Percentiles rank a stretch among this genome's conserved stretches.
Conservation (phyloP, 2,329 filamentous ascomycete genomes). For the Mycosphaerella arachidis region DNA sequence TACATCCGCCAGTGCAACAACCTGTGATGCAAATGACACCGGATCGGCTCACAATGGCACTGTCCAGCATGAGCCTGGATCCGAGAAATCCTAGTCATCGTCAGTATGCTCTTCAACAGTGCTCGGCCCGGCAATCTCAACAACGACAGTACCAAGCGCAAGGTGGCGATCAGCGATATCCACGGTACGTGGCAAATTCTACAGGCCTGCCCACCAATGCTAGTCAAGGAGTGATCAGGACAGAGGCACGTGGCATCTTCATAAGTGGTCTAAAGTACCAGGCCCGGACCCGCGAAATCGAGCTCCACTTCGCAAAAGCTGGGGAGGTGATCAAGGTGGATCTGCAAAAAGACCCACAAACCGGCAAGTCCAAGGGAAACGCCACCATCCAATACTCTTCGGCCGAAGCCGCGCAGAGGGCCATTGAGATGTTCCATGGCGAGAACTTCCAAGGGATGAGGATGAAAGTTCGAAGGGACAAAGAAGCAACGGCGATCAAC, state of each 20-base stretch:
- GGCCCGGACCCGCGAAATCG: conserved; percentile 24
- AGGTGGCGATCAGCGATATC: background rate
- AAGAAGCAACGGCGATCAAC: conserved; percentile 21
- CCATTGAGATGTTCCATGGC: conserved; percentile 25
- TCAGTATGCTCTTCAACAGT: conserved; percentile 6
- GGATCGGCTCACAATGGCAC: conserved; percentile 9
- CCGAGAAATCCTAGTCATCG: conserved; percentile 5
- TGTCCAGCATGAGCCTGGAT: conserved; percentile 9
- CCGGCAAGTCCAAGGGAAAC: conserved; percentile 28
- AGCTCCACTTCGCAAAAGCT: conserved; percentile 23
- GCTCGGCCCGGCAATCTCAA: conserved; percentile 2
- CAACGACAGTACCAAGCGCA: conserved; percentile 3
- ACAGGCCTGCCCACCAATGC: conserved; percentile 27
- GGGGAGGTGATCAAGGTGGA: conserved; percentile 26
- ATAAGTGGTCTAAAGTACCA: conserved; percentile 28
- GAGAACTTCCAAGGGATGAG: conserved; percentile 22
- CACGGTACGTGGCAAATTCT: conserved; percentile 19
- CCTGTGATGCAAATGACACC: conserved; percentile 1
- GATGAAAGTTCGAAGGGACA: conserved; percentile 27
- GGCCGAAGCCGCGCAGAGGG: conserved; percentile 23
- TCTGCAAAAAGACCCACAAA: conserved; percentile 22
- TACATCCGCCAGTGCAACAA: background rate
- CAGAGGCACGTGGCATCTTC: conserved; percentile 29
- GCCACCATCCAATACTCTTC: conserved; percentile 26
- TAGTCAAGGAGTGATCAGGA: conserved; percentile 21